Base-by-base conservation (phyloP, 1,284 basidiomycete genomes). In the Porogramme epimiltina region DNA sequence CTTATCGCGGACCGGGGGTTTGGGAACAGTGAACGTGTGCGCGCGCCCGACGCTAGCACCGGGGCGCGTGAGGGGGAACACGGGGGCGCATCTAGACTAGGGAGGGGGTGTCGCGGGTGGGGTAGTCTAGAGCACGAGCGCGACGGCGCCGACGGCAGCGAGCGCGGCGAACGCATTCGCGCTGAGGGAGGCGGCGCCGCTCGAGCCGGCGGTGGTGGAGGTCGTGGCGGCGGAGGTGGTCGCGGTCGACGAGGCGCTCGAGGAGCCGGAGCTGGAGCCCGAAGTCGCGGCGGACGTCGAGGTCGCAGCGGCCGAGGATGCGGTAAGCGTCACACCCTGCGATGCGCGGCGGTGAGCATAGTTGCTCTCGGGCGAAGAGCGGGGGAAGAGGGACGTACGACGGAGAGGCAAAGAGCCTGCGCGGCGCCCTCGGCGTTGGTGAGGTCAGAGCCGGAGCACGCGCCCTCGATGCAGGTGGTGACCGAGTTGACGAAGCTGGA, bases 381-480 rank as follows among this genome's bases (percentile, higher is more conserved):
- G n/a, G n/a, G 20, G 28, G 24, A 20, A 31, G 31, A 26, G 26
- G 36, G 16, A 77, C 81, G 54, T 63, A 85, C 84, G 44, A 80
- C 79, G 46, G 73, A 66, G 0, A 55, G 60, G 59, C 85, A 87
- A 37, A 81, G 65, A 11, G 61, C 53, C 51, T 73, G 70, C 3
- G 82, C 74, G 52, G 70, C 70, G 0, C 53, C 26, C 42, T 78
- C 67, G n/a, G 84, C 82, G 22, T 51, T 63, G n/a, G 61, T 38
- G 51, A 84, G 70, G 60, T 85, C 82, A 24, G 45, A 45, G 43
- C 78, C 78, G 0, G 59, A 50, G 73, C 84, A 86, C 18, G 71
- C 58, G 1, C 37, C 19, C 49, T 63, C 36, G 58, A 85, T 76
- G 63, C 84, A 86, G 2, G 52, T 6, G 33, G 78, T 78, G 50